Evolutionary conservation across 2,329 filamentous ascomycete genomes (phyloP), one percentile per base, ranked within the genome.

Genomic region (Cercospora canescens): DNA sequence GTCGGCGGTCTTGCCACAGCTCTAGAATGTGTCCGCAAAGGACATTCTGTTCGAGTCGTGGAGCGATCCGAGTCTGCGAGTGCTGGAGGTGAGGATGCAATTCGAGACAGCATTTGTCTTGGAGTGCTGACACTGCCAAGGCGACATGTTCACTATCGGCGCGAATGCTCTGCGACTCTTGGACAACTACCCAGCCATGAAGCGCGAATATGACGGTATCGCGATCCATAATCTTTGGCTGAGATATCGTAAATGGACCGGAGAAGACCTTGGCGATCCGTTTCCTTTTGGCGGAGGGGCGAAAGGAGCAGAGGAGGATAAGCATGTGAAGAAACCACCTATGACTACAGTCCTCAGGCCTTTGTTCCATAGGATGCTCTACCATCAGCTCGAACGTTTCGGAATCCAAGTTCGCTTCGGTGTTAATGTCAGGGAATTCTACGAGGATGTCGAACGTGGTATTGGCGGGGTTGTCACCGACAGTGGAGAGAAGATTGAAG

Each of bases 141-240:
- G 69, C n/a, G 70, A 72, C 45, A 68, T 67, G 55, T 69, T 68
- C 41, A 67, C 63, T 72, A 87, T 87, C 80, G 84, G 85, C 9
- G 58, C 62, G 16, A 65, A 60, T 59, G 65, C 39, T 30, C 41
- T 65, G 32, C 56, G 55, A n/a, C 34, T 67, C 4, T 21, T 69
- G 12, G 63, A 70, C 18, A 65, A 71, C 56, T 73, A 71, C 28
- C 67, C 69, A 21, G 61, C 32, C 21, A 71, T 72, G 70, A 48
- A 66, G 37, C 57, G 62, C 14, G 70, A 72, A 37, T 67, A 67
- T 28, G 67, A 70, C 37, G 65, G 69, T 1, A 63, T 70, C 32
- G 66, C 65, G 12, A 41, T 71, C 9, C 71, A 71, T 55, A 62
- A 72, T 34, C 60, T 67, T 2, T 71, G 69, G 67, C 65, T 68